Base-by-base conservation (phyloP, 1,139 yeast genomes). In the Ashbya aceris region DNA sequence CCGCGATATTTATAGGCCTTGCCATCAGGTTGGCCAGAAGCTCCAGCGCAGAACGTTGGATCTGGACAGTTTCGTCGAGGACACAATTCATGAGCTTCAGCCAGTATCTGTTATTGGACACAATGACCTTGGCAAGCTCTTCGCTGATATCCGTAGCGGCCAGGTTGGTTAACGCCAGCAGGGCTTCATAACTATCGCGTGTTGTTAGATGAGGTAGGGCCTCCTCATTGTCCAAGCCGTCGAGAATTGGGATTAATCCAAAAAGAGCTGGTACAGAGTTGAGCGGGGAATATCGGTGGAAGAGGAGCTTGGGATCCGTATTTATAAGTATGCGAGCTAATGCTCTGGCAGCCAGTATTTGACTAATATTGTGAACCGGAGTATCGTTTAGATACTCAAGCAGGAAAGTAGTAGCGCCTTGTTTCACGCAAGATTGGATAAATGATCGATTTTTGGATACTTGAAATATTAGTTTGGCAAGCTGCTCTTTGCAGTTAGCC, bases 161-260 rank as follows among this genome's bases (percentile, higher is more conserved):
- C 17, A 73, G 49, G 47, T 73, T 73, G 2, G 77, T 73, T 30
- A 73, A 57, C 0, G 77, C 76, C 31, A 71, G 52, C 30, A 73
- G 56, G 1, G 74, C 63, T 51, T 73, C 76, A 45, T 68, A 69
- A 2, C 65, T 58, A 44, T 71, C 76, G 20, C 45, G 40, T 1
- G 40, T 34, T 3, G 52, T 49, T 9, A 45, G n/a, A 7, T 33
- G 29, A 23, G 11, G 7, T 5, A 17, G n/a, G 11, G n/a, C 9
- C 29, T 14, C 37, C 8, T 32, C 23, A 7, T 42, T 35, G 8
- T 29, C 41, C 9, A 31, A 14, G n/a, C 29, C 32, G 11, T 39
- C 41, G n/a, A 40, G 37, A 26, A 37, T 43, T 30, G 60, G 60
- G 28, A 59, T 38, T 30, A 55, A 33, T 20, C 56, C 61, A 38